Percentiles rank a stretch among this genome's conserved stretches.
Conservation (phyloP, 371 early-diverging fungal species). For the Circinella umbellata region DNA sequence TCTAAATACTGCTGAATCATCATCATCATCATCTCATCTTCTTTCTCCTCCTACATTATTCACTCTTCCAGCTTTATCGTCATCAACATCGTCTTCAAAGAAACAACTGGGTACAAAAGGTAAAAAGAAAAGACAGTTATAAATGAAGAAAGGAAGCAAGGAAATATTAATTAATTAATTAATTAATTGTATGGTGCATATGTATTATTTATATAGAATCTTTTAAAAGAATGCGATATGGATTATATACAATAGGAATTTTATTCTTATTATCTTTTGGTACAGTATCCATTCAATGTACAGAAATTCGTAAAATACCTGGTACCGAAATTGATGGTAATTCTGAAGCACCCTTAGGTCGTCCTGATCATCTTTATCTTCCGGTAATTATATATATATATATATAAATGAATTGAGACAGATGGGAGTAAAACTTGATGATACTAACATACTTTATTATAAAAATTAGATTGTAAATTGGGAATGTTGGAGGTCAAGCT, state of each 20-base stretch:
- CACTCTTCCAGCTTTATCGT: neutral
- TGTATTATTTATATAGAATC: neutral
- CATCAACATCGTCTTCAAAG: neutral
- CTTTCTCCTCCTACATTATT: neutral
- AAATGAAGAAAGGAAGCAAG: neutral
- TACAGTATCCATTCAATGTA: constrained; percentile 7
- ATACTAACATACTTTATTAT: no score
- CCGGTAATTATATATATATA: constrained; percentile 8
- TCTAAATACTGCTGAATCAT: neutral
- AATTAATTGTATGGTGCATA: neutral
- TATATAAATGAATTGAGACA: no score
- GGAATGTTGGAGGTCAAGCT: no score
- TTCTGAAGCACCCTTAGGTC: neutral
- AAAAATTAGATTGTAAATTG: no score
- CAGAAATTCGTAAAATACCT: constrained; percentile 14
- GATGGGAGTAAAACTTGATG: no score
- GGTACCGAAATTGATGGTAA: constrained; percentile 16
- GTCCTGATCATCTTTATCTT: constrained; percentile 18
- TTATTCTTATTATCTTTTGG: neutral
- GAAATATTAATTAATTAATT: neutral
- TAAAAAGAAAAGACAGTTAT: neutral
- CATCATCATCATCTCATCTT: constrained; percentile 1
- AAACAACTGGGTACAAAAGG: neutral
- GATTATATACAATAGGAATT: neutral
- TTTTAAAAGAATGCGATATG: neutral